phyloP scores from a whole-genome alignment of 345 rosid species.

The Kernera saxatilis region DNA sequence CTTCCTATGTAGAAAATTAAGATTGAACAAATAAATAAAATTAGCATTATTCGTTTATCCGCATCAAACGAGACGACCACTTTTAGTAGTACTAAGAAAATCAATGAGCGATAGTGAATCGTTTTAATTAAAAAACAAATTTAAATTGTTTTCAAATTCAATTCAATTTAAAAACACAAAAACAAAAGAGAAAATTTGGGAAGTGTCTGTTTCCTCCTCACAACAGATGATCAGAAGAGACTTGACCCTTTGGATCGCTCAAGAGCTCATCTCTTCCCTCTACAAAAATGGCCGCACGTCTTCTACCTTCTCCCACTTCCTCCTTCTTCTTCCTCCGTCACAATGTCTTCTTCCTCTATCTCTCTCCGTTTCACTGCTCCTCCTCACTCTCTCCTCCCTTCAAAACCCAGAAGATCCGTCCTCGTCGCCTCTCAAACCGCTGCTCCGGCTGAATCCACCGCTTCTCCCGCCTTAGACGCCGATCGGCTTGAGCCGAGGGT shows the following conservation, averaged over 20 bases:
- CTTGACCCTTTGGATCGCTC: constrained; percentile 53
- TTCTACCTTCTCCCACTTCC: constrained; percentile 9
- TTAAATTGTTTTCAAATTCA: neutral
- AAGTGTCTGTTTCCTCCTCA: constrained; percentile 30
- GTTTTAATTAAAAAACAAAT: neutral
- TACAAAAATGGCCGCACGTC: constrained; percentile 46
- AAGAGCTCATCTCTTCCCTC: constrained; percentile 40
- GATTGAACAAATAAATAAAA: too few relatives aligned
- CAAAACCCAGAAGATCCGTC: constrained; percentile 40
- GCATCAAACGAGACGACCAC: too few relatives aligned
- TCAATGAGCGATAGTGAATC: neutral
- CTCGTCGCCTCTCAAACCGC: constrained; percentile 40
- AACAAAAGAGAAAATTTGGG: neutral
- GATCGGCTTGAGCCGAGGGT: constrained; percentile 80
- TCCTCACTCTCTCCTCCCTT: constrained; percentile 23
- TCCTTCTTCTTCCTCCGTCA: neutral
- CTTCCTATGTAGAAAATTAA: too few relatives aligned
- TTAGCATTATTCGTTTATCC: too few relatives aligned
- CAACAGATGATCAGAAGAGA: constrained; percentile 13
- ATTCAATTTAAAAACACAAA: neutral
- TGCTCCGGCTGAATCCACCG: constrained; percentile 29
- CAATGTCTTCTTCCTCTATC: constrained; percentile 37
- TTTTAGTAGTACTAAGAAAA: too few relatives aligned
- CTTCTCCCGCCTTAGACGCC: constrained; percentile 32
- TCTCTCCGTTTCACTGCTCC: constrained; percentile 47